phyloP scores from a whole-genome alignment of 139 green algal species.

The Tetradesmus lagerheimii region DNA sequence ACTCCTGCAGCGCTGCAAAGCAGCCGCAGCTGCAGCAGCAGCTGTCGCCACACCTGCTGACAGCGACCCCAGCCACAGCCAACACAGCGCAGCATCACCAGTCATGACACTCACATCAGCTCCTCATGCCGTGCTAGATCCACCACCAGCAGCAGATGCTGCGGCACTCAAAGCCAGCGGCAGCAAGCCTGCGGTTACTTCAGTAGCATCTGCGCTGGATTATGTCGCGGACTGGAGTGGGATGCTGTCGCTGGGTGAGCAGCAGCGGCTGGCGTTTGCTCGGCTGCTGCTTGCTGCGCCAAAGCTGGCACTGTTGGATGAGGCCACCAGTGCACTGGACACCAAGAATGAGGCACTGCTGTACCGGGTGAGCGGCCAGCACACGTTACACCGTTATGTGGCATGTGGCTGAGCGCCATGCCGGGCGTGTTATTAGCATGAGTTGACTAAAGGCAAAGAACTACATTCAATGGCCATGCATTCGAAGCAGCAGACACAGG shows the following conservation, averaged over 20 bases:
- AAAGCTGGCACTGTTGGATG: constrained; percentile 93
- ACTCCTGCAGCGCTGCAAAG: constrained; percentile 65
- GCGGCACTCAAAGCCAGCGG: not conserved
- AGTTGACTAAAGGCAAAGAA: too few species aligned
- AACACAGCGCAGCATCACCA: not conserved
- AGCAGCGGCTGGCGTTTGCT: constrained; percentile 98
- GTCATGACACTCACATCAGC: constrained; percentile 29
- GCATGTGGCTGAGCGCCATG: too few species aligned
- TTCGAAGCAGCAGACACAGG: too few species aligned
- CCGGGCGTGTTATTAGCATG: too few species aligned
- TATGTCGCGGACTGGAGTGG: constrained; percentile 85
- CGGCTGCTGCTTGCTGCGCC: constrained; percentile 86
- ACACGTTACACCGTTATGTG: too few species aligned
- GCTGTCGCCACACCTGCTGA: constrained; percentile 5
- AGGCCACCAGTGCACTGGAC: constrained; percentile 94
- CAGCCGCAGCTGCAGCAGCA: constrained; percentile 44
- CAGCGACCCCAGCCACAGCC: not conserved
- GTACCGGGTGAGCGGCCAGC: constrained; percentile 86
- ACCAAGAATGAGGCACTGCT: constrained; percentile 86
- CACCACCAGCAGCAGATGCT: constrained; percentile 9
- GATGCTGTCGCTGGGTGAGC: constrained; percentile 94
- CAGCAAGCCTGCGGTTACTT: not conserved
- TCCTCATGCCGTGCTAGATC: constrained; percentile 24
- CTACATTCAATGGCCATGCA: too few species aligned
- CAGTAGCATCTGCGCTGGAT: constrained; percentile 65